Percentiles rank a stretch among this genome's conserved stretches.
phyloP scores from a whole-genome alignment of 768 basidiomycete genomes.

The Naganishia vishniacii region DNA sequence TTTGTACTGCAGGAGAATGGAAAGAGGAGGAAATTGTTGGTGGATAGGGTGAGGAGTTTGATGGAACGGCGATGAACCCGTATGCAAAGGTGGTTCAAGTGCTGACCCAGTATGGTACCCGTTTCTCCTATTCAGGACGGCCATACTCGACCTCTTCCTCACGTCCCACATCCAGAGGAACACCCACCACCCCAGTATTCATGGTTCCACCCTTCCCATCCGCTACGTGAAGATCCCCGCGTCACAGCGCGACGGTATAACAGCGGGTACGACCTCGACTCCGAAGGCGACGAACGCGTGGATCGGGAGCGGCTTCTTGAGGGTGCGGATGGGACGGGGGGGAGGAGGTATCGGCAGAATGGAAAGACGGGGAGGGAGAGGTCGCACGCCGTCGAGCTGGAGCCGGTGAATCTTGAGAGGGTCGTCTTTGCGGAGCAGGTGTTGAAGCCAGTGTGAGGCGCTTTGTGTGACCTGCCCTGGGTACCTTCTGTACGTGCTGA shows the following conservation, averaged over 20 bases:
- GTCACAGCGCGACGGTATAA: slow-evolving; percentile 8
- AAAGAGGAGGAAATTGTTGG: neutral
- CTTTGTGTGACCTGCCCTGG: neutral
- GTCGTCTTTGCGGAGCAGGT: slow-evolving; percentile 80
- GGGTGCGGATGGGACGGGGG: too few species aligned
- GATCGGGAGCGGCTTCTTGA: too few species aligned
- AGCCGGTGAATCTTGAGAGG: slow-evolving; percentile 68
- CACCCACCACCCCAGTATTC: slow-evolving; percentile 7
- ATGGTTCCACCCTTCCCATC: slow-evolving; percentile 19
- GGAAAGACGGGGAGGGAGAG: neutral
- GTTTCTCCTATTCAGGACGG: neutral
- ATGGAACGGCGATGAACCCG: neutral
- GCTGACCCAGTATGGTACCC: too few species aligned
- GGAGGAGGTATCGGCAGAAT: neutral
- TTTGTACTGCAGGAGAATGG: neutral
- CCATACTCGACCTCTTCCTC: neutral
- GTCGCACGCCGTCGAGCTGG: neutral
- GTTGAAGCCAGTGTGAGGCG: slow-evolving; percentile 76
- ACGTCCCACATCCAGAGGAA: too few species aligned
- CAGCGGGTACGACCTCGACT: slow-evolving; percentile 2
- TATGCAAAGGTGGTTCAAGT: neutral
- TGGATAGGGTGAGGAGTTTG: neutral
- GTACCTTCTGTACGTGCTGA: slow-evolving; percentile 19
- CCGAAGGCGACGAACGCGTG: neutral
- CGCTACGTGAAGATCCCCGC: slow-evolving; percentile 6